A percentile compares a stretch with the other conserved stretches of the same genome.
Conservation (phyloP, 176 grass and related monocot species). For the Rhynchospora tenuis region DNA sequence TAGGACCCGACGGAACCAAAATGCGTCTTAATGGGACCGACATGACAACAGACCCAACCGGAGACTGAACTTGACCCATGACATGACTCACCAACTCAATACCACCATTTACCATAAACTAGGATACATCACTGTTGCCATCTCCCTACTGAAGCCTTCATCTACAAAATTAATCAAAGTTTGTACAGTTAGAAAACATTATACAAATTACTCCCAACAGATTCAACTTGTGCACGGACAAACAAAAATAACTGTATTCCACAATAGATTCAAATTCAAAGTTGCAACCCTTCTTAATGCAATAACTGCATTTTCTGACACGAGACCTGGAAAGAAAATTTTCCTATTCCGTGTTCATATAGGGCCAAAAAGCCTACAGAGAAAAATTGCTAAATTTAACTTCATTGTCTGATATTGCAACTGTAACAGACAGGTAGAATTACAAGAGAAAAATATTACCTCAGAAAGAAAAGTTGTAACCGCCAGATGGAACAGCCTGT, state of each 20-base stretch:
- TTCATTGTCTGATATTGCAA: background rate
- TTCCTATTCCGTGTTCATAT: background rate
- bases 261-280: background rate
- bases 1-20: constrained; percentile 18
- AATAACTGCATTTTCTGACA: background rate
- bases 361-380: background rate
- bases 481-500: constrained; percentile 53
- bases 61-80: constrained; percentile 65
- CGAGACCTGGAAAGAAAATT: background rate
- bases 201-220: background rate
- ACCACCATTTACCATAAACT: constrained; percentile 43
- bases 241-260: background rate
- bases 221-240: background rate
- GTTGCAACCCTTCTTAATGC: background rate
- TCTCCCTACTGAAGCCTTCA: constrained; percentile 34
- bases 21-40: constrained; percentile 44
- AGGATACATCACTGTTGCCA: constrained; percentile 35
- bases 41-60: constrained; percentile 38
- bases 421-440: background rate
- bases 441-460: background rate
- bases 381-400: background rate
- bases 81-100: constrained; percentile 50
- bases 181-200: background rate
- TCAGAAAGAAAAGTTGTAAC: constrained; percentile 69
- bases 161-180: constrained; percentile 20